Conservation (phyloP, 2,329 filamentous ascomycete species). For the Clonostachys byssicola region DNA sequence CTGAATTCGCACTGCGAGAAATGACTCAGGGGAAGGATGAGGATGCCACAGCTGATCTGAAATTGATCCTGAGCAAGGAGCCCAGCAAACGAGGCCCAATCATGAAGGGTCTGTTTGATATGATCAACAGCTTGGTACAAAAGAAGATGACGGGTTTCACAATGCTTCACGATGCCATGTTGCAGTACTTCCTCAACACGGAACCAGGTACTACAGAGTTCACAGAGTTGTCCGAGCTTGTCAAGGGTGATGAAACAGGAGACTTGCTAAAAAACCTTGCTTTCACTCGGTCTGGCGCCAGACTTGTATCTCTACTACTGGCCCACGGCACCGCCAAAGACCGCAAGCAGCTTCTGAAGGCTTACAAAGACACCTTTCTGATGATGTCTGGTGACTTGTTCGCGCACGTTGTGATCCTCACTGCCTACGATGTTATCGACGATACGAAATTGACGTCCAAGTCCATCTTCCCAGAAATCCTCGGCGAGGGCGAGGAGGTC, state of each 20-base stretch:
- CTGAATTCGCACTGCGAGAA: slow-evolving; percentile 83
- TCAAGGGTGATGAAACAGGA: slow-evolving; percentile 88
- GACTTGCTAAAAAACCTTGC: slow-evolving; percentile 93
- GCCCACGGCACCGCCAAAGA: slow-evolving; percentile 89
- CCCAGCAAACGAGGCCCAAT: slow-evolving; percentile 86
- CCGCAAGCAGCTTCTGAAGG: slow-evolving; percentile 80
- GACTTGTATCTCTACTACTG: slow-evolving; percentile 75
- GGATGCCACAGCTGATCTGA: slow-evolving; percentile 63
- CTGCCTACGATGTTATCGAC: slow-evolving; percentile 87
- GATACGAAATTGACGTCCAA: slow-evolving; percentile 88
- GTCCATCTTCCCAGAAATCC: slow-evolving; percentile 79
- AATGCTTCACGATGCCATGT: slow-evolving; percentile 96
- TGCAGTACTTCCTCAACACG: slow-evolving; percentile 87
- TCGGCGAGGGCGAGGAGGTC: slow-evolving; percentile 65
- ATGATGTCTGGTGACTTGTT: slow-evolving; percentile 77
- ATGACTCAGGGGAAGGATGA: slow-evolving; percentile 38
- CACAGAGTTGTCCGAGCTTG: slow-evolving; percentile 80
- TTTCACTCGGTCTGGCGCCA: slow-evolving; percentile 85
- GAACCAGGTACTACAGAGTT: slow-evolving; percentile 76
- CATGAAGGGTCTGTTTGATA: slow-evolving; percentile 77
- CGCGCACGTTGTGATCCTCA: slow-evolving; percentile 76
- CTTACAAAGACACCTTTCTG: slow-evolving; percentile 86
- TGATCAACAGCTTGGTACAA: slow-evolving; percentile 90
- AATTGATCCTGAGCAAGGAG: slow-evolving; percentile 67
- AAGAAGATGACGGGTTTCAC: slow-evolving; percentile 97